A percentile compares a stretch with the other conserved stretches of the same genome.
Evolutionary conservation across 1,284 basidiomycete species (phyloP).

Genomic region (Trichosporon asahii): DNA sequence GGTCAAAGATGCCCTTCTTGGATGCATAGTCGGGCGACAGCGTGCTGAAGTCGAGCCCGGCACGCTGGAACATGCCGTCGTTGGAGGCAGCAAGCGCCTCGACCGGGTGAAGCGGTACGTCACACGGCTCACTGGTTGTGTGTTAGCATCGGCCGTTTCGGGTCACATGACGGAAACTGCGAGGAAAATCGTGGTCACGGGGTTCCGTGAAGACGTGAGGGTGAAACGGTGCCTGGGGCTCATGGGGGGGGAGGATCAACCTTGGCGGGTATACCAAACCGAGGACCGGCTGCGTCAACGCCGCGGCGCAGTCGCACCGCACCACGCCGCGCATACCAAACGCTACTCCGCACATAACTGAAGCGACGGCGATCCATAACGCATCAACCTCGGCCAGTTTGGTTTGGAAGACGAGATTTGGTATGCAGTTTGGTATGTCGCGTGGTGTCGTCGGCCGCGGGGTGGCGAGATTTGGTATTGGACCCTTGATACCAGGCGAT

Average conservation of each 20-base stretch:
- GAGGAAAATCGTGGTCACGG: not conserved
- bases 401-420: not conserved
- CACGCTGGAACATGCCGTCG: slow-evolving; percentile 40
- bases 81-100: slow-evolving; percentile 36
- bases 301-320: not conserved
- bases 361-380: not conserved
- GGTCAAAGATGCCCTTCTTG: slow-evolving; percentile 48
- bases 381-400: not conserved
- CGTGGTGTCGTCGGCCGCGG: not conserved
- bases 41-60: slow-evolving; percentile 44
- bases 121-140: slow-evolving; percentile 40
- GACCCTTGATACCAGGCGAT: slow-evolving; percentile 6
- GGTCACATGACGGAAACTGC: not conserved
- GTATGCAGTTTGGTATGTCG: slow-evolving; percentile 5
- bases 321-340: not conserved
- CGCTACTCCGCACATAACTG: not conserved
- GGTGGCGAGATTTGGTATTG: slow-evolving; percentile 10
- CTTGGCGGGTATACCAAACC: slow-evolving; percentile 2
- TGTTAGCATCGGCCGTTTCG: slow-evolving; percentile 11
- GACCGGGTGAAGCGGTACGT: slow-evolving; percentile 43
- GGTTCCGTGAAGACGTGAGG: not conserved
- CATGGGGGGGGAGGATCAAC: not conserved
- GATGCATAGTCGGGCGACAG: slow-evolving; percentile 41
- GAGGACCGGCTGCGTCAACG: not conserved
- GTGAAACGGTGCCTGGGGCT: slow-evolving; percentile 6